Evolutionary conservation across 306 rosid genomes (phyloP).

Genomic region (Vigna unguiculata): DNA sequence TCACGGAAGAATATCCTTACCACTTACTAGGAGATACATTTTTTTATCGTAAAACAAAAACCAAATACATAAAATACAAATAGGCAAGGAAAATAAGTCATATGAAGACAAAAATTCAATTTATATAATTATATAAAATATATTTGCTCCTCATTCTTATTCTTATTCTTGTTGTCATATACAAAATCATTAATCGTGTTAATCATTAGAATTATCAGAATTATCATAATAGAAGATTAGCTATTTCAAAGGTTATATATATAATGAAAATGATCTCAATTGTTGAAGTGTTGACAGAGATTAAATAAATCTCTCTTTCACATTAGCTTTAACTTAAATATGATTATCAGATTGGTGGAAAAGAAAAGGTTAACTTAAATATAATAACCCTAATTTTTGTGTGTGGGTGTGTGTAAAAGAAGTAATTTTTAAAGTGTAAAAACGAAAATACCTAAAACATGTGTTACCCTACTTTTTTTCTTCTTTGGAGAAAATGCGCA

Average conservation of each 20-base stretch:
- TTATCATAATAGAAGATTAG: neutral
- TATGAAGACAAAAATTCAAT: too few species aligned
- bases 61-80: too few species aligned
- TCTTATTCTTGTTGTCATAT: too few species aligned
- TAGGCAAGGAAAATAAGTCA: too few species aligned
- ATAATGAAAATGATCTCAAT: neutral
- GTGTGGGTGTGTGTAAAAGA: neutral
- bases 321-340: neutral
- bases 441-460: neutral
- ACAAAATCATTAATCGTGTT: neutral
- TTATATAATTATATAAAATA: too few species aligned
- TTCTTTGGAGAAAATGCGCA: constrained; percentile 45
- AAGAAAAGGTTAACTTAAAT: neutral
- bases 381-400: too few species aligned
- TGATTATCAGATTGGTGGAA: neutral
- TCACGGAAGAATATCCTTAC: too few species aligned
- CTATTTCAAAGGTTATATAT: neutral
- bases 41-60: too few species aligned
- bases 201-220: neutral
- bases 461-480: constrained; percentile 15
- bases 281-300: neutral
- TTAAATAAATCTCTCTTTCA: neutral
- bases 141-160: too few species aligned
- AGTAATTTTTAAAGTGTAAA: neutral
- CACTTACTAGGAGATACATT: too few species aligned